Base-by-base conservation (phyloP, 2,329 filamentous ascomycete species). In the Huntiella savannae region DNA sequence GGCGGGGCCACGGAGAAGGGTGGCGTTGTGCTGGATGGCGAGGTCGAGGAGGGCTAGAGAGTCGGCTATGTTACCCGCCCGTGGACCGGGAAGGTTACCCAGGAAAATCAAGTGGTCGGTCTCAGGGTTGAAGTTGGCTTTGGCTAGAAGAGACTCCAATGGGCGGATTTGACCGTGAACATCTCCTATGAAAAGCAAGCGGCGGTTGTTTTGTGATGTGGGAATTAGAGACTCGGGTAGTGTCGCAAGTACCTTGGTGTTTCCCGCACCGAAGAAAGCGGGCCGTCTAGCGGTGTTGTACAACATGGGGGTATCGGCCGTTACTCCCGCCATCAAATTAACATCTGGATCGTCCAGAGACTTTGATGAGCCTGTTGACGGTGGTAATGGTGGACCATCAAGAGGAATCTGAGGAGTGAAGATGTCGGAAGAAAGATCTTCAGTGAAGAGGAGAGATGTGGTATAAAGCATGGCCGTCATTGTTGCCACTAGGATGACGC, bases 1-100 rank as follows among this genome's bases (percentile, higher is more conserved):
- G 62, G 94, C 83, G 62, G 95, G 95, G 13, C 91, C 91, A 43
- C 88, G 78, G 6, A 96, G 85, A 51, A 77, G 83, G 28, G 79
- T 83, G 16, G 88, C 87, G 43, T 74, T 73, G 34, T 88, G 63
- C 11, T 71, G 62, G 58, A 85, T 81, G 34, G 84, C 79, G 37
- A 86, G 67, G 49, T 80, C 73, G 41, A 96, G 69, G 1, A 94
- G 83, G 34, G 79, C 84, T 1, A 69, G 56, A 32, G 82, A 88
- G 61, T 94, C 78, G 8, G 87, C 85, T 16, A 0, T 88, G 87
- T 94, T 94, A 57, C 78, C 78, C 4, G 35, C 15, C 62, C 94
- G 95, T 7, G 40, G 17, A 57, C 78, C 78, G 54, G 96, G 71
- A 58, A 88, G 70, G 60, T 93, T 83, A 41, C 85, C 85, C 1